Percentiles rank a stretch among this genome's conserved stretches.
These are phyloP conservation scores for Aureobasidium musti DNA, from an alignment of 2,329 filamentous ascomycete genomes.

Conservation along the genomic window DNA sequence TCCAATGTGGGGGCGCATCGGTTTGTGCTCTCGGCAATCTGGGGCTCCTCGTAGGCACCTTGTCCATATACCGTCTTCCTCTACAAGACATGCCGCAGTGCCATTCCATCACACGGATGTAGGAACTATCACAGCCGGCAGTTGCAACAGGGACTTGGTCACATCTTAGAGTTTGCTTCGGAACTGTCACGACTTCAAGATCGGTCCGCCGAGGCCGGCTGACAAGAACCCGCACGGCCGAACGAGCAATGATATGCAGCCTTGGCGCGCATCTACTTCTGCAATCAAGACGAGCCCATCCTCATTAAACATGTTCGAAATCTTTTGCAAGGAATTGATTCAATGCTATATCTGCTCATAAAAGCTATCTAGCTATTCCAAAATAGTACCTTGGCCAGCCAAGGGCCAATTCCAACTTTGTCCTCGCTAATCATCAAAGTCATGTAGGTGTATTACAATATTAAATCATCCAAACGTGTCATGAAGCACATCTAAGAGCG, in stretches of 20 bases:
- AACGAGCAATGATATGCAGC: background rate
- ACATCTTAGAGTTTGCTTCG: no score
- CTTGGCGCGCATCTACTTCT: background rate
- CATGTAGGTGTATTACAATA: conserved; percentile 24
- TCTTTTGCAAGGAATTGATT: background rate
- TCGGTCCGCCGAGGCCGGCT: background rate
- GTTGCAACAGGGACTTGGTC: background rate
- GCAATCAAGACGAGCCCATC: no score
- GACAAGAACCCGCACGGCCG: background rate
- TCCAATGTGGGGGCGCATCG: background rate
- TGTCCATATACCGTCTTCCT: background rate
- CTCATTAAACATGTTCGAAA: no score
- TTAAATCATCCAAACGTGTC: conserved; percentile 24
- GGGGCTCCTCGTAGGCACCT: background rate
- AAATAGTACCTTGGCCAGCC: conserved; percentile 22
- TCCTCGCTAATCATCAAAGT: conserved; percentile 9
- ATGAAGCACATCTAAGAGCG: conserved; percentile 36
- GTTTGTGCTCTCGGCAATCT: conserved; percentile 17
- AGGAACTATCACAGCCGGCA: background rate
- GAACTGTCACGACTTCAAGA: background rate
- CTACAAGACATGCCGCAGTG: background rate
- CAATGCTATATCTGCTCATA: background rate
- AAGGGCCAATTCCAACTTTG: conserved; percentile 14
- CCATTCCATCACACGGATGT: background rate
- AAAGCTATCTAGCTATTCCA: conserved; percentile 17